phyloP scores from a whole-genome alignment of 495 filamentous ascomycete species.

The Trichoderma gamsii region DNA sequence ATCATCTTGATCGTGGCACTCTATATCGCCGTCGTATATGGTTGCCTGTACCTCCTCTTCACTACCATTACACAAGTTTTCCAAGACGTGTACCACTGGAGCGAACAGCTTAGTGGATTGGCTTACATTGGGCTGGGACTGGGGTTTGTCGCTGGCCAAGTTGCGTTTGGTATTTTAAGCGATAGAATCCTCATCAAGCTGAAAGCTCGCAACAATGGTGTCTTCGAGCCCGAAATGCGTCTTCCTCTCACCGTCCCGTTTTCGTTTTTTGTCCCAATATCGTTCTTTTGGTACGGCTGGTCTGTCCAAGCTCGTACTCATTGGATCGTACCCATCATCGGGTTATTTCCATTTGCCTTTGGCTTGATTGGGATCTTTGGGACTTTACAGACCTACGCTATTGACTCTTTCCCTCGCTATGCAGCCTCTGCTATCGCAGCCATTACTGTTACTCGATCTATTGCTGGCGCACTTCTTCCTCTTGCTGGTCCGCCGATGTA shows the following conservation, averaged over 20 bases:
- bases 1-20: conserved; percentile 64
- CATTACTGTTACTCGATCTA: conserved; percentile 46
- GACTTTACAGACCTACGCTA: conserved; percentile 51
- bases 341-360: conserved; percentile 42
- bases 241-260: conserved; percentile 36
- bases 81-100: conserved; percentile 44
- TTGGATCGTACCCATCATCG: conserved; percentile 49
- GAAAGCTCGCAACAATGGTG: conserved; percentile 40
- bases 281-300: conserved; percentile 48
- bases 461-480: conserved; percentile 52
- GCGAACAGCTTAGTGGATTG: conserved; percentile 31
- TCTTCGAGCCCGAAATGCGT: conserved; percentile 47
- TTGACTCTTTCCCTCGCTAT: conserved; percentile 53
- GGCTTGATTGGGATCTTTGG: conserved; percentile 49
- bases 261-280: conserved; percentile 33
- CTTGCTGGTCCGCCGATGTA: conserved; percentile 52
- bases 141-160: conserved; percentile 33
- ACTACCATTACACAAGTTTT: conserved; percentile 62
- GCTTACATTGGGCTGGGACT: conserved; percentile 42
- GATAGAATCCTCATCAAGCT: conserved; percentile 31
- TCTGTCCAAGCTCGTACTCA: conserved; percentile 24
- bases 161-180: background rate
- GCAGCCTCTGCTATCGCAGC: conserved; percentile 55
- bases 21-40: conserved; percentile 72
- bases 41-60: conserved; percentile 72